Conservation (phyloP, 208 protist genomes). For the Leishmania turanica region DNA sequence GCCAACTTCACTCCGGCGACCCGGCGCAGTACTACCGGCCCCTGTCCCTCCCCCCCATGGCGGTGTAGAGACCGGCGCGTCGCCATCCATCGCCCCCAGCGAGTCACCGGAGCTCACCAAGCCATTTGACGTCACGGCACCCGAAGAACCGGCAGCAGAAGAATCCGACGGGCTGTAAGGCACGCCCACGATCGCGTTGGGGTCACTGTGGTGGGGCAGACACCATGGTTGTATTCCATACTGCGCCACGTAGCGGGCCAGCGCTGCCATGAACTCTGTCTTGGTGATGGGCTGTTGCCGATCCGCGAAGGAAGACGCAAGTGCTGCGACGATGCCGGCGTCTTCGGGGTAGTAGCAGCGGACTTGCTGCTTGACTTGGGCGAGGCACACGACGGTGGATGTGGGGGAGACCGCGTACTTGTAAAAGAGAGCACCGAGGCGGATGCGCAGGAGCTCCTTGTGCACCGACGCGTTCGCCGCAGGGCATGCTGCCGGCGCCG, state of each 20-base stretch:
- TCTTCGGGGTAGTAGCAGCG: conserved; percentile 64
- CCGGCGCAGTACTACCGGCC: not conserved
- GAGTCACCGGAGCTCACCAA: not conserved
- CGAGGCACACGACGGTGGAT: conserved; percentile 32
- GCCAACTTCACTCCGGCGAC: not conserved
- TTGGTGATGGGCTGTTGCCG: conserved; percentile 41
- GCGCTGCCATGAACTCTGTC: conserved; percentile 56
- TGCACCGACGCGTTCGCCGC: conserved; percentile 9
- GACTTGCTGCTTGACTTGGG: conserved; percentile 56
- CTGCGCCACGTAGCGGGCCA: conserved; percentile 45
- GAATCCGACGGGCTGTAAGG: not conserved
- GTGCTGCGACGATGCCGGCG: conserved; percentile 50
- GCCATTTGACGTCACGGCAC: not conserved
- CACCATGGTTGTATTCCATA: conserved; percentile 66
- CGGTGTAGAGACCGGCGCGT: not conserved
- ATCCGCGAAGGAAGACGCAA: conserved; percentile 13
- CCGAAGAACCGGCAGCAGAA: not conserved
- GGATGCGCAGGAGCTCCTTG: conserved; percentile 54
- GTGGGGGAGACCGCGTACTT: conserved; percentile 68
- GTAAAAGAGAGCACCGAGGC: conserved; percentile 79
- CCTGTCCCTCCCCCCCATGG: not conserved
- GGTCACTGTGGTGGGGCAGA: conserved; percentile 9
- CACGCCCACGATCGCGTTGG: not conserved
- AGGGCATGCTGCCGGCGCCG: not conserved
- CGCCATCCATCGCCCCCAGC: not conserved